Evolutionary conservation across 495 filamentous ascomycete genomes (phyloP).

Genomic region (Trichoderma gamsii): DNA sequence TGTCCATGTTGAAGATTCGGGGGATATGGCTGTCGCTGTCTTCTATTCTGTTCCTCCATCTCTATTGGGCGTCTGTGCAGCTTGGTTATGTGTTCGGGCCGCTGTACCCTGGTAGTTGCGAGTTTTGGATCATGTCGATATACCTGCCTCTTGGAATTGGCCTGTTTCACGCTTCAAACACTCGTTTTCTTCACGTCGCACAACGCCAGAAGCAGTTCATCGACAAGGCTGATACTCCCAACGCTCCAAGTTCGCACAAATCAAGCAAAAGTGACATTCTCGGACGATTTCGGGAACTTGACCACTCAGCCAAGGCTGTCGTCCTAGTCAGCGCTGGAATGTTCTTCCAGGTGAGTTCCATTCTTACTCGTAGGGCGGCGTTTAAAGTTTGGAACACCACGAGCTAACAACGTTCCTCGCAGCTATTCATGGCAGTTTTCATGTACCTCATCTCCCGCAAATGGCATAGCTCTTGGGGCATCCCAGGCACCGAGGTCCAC

Average conservation of each 20-base stretch:
- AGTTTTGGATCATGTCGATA: conserved; percentile 72
- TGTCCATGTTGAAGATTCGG: conserved; percentile 57
- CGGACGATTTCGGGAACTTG: conserved; percentile 31
- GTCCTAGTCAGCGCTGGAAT: conserved; percentile 46
- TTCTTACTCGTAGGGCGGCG: background rate
- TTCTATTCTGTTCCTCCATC: conserved; percentile 55
- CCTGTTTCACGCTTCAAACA: conserved; percentile 64
- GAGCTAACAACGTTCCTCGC: conserved; percentile 8
- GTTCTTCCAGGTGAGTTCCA: conserved; percentile 40
- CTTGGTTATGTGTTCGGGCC: conserved; percentile 56
- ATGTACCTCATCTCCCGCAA: conserved; percentile 62
- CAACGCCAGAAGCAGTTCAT: conserved; percentile 44
- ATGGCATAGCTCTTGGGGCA: conserved; percentile 47
- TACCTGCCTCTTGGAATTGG: conserved; percentile 65
- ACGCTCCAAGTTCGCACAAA: background rate
- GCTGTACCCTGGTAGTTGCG: conserved; percentile 40
- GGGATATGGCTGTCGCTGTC: conserved; percentile 53
- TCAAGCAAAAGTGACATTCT: conserved; percentile 8
- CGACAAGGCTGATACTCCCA: conserved; percentile 18
- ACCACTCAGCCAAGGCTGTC: conserved; percentile 41
- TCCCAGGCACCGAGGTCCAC: conserved; percentile 34
- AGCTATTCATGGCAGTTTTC: conserved; percentile 54
- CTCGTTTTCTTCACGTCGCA: conserved; percentile 59
- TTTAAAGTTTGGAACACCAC: conserved; percentile 17
- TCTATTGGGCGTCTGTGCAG: conserved; percentile 56